phyloP scores from a whole-genome alignment of 2,329 filamentous ascomycete genomes.

The Cadophora gregata region DNA sequence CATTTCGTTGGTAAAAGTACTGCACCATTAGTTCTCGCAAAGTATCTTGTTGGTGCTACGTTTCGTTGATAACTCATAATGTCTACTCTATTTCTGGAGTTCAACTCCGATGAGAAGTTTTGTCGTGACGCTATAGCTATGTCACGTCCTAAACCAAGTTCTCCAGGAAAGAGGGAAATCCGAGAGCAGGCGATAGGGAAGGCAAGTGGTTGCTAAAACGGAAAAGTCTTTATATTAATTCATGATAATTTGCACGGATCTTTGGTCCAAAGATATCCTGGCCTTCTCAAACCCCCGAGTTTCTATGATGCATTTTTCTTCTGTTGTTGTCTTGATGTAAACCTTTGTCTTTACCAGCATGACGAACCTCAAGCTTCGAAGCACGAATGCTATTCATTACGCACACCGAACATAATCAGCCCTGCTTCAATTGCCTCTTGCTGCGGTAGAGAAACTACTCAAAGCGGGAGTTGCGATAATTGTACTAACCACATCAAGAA shows the following conservation, averaged over 20 bases:
- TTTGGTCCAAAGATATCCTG: not conserved
- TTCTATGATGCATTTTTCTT: not conserved
- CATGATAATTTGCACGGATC: not conserved
- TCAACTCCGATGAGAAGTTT: not conserved
- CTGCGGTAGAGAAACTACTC: not conserved
- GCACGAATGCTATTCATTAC: not conserved
- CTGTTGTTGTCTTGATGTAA: not conserved
- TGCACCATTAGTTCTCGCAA: not conserved
- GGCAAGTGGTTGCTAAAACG: not conserved
- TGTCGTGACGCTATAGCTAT: no score
- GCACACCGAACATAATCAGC: not conserved
- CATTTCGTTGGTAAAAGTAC: not conserved
- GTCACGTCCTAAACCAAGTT: no score
- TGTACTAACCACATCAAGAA: conserved; percentile 6
- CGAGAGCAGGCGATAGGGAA: no score
- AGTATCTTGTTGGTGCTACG: not conserved
- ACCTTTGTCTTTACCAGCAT: not conserved
- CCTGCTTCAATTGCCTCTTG: not conserved
- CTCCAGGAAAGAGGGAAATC: no score
- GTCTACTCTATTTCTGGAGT: not conserved
- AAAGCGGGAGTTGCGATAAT: not conserved
- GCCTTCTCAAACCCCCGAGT: not conserved
- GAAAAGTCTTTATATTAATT: not conserved
- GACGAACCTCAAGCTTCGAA: not conserved
- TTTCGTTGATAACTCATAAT: not conserved